phyloP scores from a whole-genome alignment of 768 basidiomycete genomes.

The Hypholoma sublateritium region DNA sequence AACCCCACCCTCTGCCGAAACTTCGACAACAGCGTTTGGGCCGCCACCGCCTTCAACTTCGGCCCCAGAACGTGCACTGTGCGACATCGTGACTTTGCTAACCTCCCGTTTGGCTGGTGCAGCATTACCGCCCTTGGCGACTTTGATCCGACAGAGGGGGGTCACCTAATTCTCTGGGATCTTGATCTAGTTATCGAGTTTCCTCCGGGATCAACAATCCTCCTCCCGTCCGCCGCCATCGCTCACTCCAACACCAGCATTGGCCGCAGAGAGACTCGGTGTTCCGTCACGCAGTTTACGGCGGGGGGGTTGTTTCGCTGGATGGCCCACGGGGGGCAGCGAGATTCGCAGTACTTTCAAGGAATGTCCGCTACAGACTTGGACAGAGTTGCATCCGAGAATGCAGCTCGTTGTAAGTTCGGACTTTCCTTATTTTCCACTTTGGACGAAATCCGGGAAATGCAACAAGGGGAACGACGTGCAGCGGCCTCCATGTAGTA shows the following conservation, averaged over 20 bases:
- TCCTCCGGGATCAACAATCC: slow-evolving; percentile 3
- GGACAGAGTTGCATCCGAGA: not conserved
- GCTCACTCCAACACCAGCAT: slow-evolving; percentile 8
- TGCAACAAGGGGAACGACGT: too few relatives aligned
- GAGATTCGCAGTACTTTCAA: not conserved
- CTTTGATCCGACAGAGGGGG: not conserved
- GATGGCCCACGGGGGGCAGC: slow-evolving; percentile 4
- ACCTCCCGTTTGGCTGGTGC: not conserved
- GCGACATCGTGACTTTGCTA: not conserved
- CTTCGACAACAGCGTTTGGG: slow-evolving; percentile 7
- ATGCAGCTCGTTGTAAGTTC: not conserved
- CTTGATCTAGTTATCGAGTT: slow-evolving; percentile 1
- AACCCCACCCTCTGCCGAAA: not conserved
- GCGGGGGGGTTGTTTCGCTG: slow-evolving; percentile 10
- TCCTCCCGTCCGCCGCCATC: slow-evolving; percentile 11
- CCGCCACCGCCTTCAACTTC: not conserved
- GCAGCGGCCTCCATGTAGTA: too few relatives aligned
- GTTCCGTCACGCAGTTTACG: slow-evolving; percentile 11
- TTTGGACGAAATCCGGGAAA: not conserved
- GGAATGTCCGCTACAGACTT: not conserved
- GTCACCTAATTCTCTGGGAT: slow-evolving; percentile 3
- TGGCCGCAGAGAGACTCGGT: not conserved
- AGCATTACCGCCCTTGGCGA: slow-evolving; percentile 6
- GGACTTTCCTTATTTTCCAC: slow-evolving; percentile 2
- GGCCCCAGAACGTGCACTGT: not conserved